These are phyloP conservation scores for Exophiala calicioides DNA, from an alignment of 2,329 filamentous ascomycete species.

Conservation along the genomic window DNA sequence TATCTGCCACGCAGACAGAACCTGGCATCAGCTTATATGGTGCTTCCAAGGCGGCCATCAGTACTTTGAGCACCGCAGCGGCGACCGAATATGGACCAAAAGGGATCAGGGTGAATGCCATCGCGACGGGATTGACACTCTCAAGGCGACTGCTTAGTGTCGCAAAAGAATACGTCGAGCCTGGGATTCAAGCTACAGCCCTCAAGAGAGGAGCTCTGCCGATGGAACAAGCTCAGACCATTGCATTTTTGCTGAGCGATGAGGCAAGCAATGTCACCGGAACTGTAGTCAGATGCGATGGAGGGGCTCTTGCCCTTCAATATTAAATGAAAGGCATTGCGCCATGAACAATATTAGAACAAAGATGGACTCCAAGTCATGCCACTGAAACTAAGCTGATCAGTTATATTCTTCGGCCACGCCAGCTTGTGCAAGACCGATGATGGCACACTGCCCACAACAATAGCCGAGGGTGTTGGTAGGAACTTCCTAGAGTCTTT, in stretches of 20 bases:
- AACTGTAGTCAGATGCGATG: conserved; percentile 48
- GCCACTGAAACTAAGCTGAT: no score
- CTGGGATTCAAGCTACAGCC: conserved; percentile 23
- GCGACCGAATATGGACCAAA: conserved; percentile 36
- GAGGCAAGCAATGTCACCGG: conserved; percentile 51
- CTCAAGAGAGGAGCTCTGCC: conserved; percentile 37
- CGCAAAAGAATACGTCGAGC: conserved; percentile 17
- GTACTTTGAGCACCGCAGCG: conserved; percentile 46
- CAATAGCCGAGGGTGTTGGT: no score
- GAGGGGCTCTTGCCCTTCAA: no score
- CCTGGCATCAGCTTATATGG: conserved; percentile 45
- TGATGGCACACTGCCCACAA: no score
- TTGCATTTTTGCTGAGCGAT: conserved; percentile 51
- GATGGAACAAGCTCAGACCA: conserved; percentile 45
- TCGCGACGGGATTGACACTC: conserved; percentile 16
- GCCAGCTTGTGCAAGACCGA: no score
- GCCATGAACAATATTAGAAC: no score
- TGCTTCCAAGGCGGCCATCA: conserved; percentile 45
- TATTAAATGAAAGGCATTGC: no score
- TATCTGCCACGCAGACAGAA: conserved; percentile 38
- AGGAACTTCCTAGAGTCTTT: no score
- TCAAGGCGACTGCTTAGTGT: conserved; percentile 9
- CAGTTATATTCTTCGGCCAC: no score
- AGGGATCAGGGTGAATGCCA: conserved; percentile 40
- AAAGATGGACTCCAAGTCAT: no score